Conservation (phyloP, 2,329 filamentous ascomycete genomes). For the Microcera coccophila region DNA sequence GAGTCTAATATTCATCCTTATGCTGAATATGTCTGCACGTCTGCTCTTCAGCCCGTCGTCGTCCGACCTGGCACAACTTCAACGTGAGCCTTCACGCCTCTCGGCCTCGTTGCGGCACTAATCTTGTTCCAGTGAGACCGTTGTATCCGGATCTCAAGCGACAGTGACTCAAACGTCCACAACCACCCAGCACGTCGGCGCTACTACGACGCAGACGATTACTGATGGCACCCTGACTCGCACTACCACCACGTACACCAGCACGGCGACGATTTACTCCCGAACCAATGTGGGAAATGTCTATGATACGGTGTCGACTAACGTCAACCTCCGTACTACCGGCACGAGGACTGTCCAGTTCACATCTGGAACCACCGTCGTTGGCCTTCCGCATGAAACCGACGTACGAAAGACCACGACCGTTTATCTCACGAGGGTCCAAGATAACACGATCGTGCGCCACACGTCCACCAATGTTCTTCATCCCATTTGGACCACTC, state of each 20-base stretch:
- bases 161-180: background rate
- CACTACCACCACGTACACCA: slow-evolving; percentile 2
- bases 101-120: background rate
- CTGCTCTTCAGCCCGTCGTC: slow-evolving; percentile 10
- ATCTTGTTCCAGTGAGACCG: background rate
- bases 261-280: slow-evolving; percentile 5
- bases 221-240: slow-evolving; percentile 3
- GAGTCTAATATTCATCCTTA: background rate
- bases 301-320: slow-evolving; percentile 2
- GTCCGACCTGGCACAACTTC: slow-evolving; percentile 3
- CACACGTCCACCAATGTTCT: slow-evolving; percentile 8
- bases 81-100: background rate
- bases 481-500: background rate
- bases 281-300: slow-evolving; percentile 4
- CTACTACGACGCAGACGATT: slow-evolving; percentile 5
- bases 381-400: slow-evolving; percentile 1
- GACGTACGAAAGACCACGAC: slow-evolving; percentile 5
- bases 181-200: background rate
- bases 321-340: slow-evolving; percentile 5
- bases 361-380: slow-evolving; percentile 4
- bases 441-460: background rate
- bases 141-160: background rate
- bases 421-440: background rate
- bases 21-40: slow-evolving; percentile 6
- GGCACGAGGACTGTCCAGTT: slow-evolving; percentile 2